Evolutionary conservation across 208 protist species (phyloP), one percentile per base, ranked within the genome.

Genomic region (Acanthamoeba polyphaga): DNA sequence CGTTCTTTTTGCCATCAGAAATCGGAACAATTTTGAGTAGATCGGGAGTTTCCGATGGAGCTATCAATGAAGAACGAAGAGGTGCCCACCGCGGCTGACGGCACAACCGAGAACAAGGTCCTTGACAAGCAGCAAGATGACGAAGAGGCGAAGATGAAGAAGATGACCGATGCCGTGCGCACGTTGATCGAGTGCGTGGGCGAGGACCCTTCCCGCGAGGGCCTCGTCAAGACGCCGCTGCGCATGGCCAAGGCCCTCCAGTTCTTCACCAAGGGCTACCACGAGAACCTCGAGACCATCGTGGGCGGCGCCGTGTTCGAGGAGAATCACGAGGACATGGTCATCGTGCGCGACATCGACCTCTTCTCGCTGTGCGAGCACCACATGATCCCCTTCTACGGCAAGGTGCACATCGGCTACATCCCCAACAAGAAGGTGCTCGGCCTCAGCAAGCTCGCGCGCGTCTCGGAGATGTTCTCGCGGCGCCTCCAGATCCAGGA

Each of bases 291-390:
- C 1, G 95, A 97, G 87, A 96, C 98, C 17, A 88, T 98, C 29
- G 92, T 97, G 49, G 96, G 97, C 91, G 93, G 94, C 38, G 98
- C 98, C 32, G 96, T 98, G 38, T 98, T 98, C 92, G 85, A 95
- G 22, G 98, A 98, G 68, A 95, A 98, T 49, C 91, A 97, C 72
- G 96, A 99, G 46, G 98, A 98, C 64, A 98, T 99, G 97, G 97
- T 98, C 34, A 95, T 98, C 38, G 97, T 98, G 32, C 70, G 95
- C 51, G 97, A 99, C 95, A 99, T 99, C 94, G 98, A 98, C 43
- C 96, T 99, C 32, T 98, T 98, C 94, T 98, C 97, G 27, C 74
- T 99, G 34, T 99, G 98, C 95, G 98, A 99, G 95, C 98, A 99
- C 93, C 98, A 99, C 95, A 97, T 99, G 95, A 95, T 99, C 12